Percentiles rank a stretch among this genome's conserved stretches.
These are phyloP conservation scores for Coniochaeta hoffmannii DNA, from an alignment of 2,329 filamentous ascomycete species.

Conservation along the genomic window DNA sequence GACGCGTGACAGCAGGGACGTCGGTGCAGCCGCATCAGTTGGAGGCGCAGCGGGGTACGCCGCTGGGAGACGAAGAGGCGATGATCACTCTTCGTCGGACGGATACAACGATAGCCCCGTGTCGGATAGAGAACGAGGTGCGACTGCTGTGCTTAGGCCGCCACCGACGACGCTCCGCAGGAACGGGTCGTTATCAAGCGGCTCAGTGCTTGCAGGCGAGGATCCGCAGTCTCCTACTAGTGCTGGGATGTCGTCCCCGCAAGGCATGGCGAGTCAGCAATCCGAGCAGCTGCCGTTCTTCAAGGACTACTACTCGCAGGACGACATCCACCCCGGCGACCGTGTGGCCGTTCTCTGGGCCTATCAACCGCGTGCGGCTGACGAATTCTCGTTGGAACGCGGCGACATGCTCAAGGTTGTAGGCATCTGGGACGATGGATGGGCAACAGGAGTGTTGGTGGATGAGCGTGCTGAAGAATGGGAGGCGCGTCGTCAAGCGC, in stretches of 20 bases:
- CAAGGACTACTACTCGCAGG: conserved; percentile 97
- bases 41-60: conserved; percentile 41
- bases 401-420: conserved; percentile 98
- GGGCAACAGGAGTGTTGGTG: conserved; percentile 87
- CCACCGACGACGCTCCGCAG: conserved; percentile 57
- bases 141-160: conserved; percentile 46
- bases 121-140: conserved; percentile 53
- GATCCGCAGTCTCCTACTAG: conserved; percentile 69
- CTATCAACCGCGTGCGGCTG: conserved; percentile 86
- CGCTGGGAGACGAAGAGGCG: conserved; percentile 33
- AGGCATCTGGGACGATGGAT: conserved; percentile 98
- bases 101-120: conserved; percentile 64
- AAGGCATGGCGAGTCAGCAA: conserved; percentile 76
- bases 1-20: conserved; percentile 37
- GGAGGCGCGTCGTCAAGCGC: conserved; percentile 66
- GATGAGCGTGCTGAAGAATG: conserved; percentile 83
- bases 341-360: conserved; percentile 91
- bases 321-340: conserved; percentile 89
- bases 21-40: conserved; percentile 36
- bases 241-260: conserved; percentile 74
- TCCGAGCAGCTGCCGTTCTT: conserved; percentile 95
- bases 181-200: conserved; percentile 83
- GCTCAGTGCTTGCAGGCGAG: conserved; percentile 64
- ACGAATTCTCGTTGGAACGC: conserved; percentile 88
- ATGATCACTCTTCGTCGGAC: conserved; percentile 62